Conservation (phyloP, 441 rosid species). For the Adansonia rubrostipa region DNA sequence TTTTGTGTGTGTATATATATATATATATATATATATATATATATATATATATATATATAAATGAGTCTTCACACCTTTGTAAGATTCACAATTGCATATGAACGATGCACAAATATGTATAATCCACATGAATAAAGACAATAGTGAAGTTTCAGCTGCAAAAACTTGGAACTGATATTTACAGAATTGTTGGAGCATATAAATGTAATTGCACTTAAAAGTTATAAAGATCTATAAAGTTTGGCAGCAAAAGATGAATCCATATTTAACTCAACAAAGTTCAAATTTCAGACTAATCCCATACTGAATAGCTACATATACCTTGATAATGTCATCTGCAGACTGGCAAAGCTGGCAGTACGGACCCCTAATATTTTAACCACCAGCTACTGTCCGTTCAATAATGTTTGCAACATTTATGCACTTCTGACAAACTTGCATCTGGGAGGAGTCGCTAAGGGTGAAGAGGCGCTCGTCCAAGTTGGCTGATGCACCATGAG, state of each 20-base stretch:
- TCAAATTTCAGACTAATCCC: slow-evolving; percentile 80
- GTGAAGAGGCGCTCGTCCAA: slow-evolving; percentile 87
- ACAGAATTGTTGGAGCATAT: neutral
- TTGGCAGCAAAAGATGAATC: slow-evolving; percentile 24
- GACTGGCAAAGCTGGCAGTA: slow-evolving; percentile 79
- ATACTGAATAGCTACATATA: slow-evolving; percentile 66
- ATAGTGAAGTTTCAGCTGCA: neutral
- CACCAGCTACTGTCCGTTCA: slow-evolving; percentile 56
- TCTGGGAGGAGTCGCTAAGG: slow-evolving; percentile 72
- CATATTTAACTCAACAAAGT: slow-evolving; percentile 43
- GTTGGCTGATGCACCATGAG: slow-evolving; percentile 84
- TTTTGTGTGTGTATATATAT: too few relatives aligned
- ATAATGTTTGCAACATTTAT: slow-evolving; percentile 65
- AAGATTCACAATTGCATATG: neutral
- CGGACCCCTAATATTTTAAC: slow-evolving; percentile 64
- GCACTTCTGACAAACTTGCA: slow-evolving; percentile 75
- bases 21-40: too few relatives aligned
- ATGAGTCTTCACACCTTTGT: neutral
- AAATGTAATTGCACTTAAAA: neutral
- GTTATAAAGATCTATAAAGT: neutral
- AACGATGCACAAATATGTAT: neutral
- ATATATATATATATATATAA: too few relatives aligned
- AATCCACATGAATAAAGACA: neutral
- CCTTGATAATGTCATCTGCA: slow-evolving; percentile 65
- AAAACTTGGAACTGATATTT: neutral